These are phyloP conservation scores for Aurifilum marmelostoma DNA, from an alignment of 2,329 filamentous ascomycete species.

Conservation along the genomic window DNA sequence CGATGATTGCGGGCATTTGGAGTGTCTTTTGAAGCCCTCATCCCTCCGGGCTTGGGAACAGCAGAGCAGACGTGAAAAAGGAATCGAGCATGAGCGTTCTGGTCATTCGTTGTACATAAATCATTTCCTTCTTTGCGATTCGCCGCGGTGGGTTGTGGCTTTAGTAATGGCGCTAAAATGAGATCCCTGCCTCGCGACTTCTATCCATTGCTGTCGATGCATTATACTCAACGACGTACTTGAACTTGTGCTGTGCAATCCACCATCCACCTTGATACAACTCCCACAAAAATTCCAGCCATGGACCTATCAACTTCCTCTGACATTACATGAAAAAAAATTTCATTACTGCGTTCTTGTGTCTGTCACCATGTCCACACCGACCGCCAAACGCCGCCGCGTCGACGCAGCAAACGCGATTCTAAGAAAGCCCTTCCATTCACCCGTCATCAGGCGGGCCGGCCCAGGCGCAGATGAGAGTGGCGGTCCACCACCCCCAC, in stretches of 20 bases:
- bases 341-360: neutral
- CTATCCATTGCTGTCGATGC: neutral
- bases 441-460: conserved; percentile 48
- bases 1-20: conserved; percentile 34
- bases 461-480: neutral
- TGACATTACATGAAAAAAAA: conserved; percentile 7
- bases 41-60: neutral
- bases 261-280: neutral
- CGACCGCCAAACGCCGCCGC: conserved; percentile 65
- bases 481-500: neutral
- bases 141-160: neutral
- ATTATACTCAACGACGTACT: neutral
- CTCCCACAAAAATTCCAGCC: neutral
- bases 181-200: conserved; percentile 21
- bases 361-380: conserved; percentile 35
- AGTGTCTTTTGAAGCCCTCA: no score
- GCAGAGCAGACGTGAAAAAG: neutral
- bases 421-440: conserved; percentile 73
- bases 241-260: neutral
- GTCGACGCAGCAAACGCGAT: conserved; percentile 60
- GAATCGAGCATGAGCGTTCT: conserved; percentile 21
- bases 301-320: neutral
- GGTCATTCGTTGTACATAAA: neutral
- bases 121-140: neutral
- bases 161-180: conserved; percentile 22